These are phyloP conservation scores for Vanrija sp. DNA, from an alignment of 1,284 basidiomycete genomes.

Conservation along the genomic window DNA sequence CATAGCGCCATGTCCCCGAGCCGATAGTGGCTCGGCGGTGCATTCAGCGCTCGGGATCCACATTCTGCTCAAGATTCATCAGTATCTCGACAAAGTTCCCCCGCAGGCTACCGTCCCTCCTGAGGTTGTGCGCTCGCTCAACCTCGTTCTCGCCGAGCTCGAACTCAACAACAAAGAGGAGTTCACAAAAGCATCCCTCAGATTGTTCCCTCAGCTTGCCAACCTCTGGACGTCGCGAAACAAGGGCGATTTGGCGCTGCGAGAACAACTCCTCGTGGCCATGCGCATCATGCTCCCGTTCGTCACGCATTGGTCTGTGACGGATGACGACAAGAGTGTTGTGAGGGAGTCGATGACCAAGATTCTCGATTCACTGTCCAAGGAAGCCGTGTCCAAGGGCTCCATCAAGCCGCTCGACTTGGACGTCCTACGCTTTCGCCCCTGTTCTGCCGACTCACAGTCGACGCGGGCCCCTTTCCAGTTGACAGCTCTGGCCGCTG, in stretches of 20 bases:
- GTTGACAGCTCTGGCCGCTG: slow-evolving; percentile 48
- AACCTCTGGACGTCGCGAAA: slow-evolving; percentile 71
- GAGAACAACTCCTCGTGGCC: slow-evolving; percentile 57
- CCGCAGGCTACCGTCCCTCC: slow-evolving; percentile 69
- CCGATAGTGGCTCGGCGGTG: not conserved
- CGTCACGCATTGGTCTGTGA: slow-evolving; percentile 50
- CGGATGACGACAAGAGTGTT: slow-evolving; percentile 10
- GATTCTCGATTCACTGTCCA: slow-evolving; percentile 52
- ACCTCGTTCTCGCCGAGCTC: slow-evolving; percentile 64
- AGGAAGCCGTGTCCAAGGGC: slow-evolving; percentile 63
- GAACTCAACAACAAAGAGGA: slow-evolving; percentile 65
- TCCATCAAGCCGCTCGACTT: slow-evolving; percentile 58
- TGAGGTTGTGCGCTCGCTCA: slow-evolving; percentile 65
- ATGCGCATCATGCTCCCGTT: slow-evolving; percentile 69
- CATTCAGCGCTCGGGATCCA: slow-evolving; percentile 50
- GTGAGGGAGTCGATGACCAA: slow-evolving; percentile 56
- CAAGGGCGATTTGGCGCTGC: slow-evolving; percentile 58
- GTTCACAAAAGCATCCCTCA: slow-evolving; percentile 59
- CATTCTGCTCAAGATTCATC: slow-evolving; percentile 62
- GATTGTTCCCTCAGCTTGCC: slow-evolving; percentile 63
- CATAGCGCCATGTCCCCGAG: slow-evolving; percentile 18
- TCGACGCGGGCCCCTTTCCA: slow-evolving; percentile 21
- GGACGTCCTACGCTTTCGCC: slow-evolving; percentile 44
- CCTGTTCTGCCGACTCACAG: not conserved
- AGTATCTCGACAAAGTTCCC: slow-evolving; percentile 61